These are phyloP conservation scores for Ganoderma sinense DNA, from an alignment of 1,284 basidiomycete genomes.

Conservation along the genomic window DNA sequence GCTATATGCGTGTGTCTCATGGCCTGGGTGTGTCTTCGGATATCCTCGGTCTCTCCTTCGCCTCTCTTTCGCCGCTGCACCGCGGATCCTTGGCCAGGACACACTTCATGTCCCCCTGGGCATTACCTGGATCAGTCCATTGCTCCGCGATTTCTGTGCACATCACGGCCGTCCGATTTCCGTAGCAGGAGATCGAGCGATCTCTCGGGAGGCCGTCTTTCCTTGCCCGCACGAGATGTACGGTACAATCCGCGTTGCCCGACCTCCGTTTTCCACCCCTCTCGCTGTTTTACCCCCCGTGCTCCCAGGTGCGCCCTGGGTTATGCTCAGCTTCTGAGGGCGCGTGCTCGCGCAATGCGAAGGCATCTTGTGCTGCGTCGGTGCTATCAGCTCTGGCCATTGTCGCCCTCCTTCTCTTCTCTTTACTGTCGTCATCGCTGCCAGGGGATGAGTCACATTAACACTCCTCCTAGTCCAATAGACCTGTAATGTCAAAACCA, in stretches of 20 bases:
- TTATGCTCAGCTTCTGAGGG: not conserved
- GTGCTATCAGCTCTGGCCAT: not conserved
- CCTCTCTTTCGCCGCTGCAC: not conserved
- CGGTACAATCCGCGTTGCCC: not conserved
- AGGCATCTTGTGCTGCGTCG: not conserved
- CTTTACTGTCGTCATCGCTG: not conserved
- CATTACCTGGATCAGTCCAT: not conserved
- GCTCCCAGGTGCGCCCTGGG: not conserved
- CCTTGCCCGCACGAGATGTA: constrained; percentile 5
- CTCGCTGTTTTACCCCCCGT: not conserved
- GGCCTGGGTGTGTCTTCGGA: not conserved
- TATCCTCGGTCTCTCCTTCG: not conserved
- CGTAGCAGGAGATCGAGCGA: constrained; percentile 2
- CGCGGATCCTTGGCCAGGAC: not conserved
- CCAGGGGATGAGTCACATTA: not conserved
- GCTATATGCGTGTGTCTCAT: constrained; percentile 3
- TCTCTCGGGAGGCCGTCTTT: constrained; percentile 10
- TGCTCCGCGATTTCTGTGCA: not conserved
- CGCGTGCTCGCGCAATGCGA: not conserved
- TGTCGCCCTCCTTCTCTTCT: not conserved
- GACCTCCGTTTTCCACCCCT: not conserved
- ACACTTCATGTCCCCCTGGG: not conserved
- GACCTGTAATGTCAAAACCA: constrained; percentile 42
- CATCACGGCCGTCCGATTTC: constrained; percentile 13
- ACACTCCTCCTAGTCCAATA: constrained; percentile 26